phyloP scores from a whole-genome alignment of 75 land plant genomes.

The Chamaecyparis obtusa region DNA sequence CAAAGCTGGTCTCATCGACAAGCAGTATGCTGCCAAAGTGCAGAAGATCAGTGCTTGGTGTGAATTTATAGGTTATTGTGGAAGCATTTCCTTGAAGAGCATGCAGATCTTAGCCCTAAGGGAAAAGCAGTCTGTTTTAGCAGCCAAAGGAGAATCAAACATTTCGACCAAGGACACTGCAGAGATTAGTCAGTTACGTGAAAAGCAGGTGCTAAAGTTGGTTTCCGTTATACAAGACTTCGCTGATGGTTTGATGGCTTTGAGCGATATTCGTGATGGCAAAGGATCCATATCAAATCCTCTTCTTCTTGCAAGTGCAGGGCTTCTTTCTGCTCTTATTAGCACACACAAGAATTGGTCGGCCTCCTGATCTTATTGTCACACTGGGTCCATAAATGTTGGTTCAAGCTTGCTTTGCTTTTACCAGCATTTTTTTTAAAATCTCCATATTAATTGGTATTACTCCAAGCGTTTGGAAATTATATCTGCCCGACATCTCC shows the following conservation, averaged over 20 bases:
- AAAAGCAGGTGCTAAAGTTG: constrained; percentile 55
- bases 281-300: constrained; percentile 60
- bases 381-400: neutral
- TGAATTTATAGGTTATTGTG: constrained; percentile 85
- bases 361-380: constrained; percentile 39
- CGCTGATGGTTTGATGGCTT: constrained; percentile 82
- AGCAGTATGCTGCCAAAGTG: constrained; percentile 31
- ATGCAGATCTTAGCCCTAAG: constrained; percentile 42
- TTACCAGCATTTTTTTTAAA: neutral
- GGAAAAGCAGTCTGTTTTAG: constrained; percentile 37
- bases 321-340: constrained; percentile 85
- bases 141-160: constrained; percentile 15
- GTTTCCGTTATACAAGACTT: constrained; percentile 86
- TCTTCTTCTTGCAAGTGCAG: constrained; percentile 71
- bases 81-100: constrained; percentile 67
- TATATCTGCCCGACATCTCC: neutral
- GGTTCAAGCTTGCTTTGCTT: neutral
- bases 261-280: constrained; percentile 75
- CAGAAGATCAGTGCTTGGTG: constrained; percentile 83
- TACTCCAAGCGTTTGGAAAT: neutral
- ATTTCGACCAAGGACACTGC: constrained; percentile 15
- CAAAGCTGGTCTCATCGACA: constrained; percentile 73
- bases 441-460: neutral
- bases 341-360: constrained; percentile 96
- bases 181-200: constrained; percentile 41